These are phyloP conservation scores for Eremothecium cymbalariae DNA, from an alignment of 1,139 yeast genomes.

Conservation along the genomic window DNA sequence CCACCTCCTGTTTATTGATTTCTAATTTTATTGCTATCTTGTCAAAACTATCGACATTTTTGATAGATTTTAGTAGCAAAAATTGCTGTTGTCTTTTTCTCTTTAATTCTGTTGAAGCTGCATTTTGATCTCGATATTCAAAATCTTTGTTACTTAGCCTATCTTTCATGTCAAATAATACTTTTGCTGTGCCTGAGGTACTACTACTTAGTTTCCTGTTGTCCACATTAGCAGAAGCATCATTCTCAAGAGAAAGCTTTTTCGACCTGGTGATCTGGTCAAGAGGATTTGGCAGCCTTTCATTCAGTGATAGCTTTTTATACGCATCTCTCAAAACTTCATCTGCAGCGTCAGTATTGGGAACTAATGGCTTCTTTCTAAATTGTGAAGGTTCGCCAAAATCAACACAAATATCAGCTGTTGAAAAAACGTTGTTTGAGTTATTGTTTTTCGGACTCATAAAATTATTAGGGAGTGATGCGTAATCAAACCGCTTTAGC, in stretches of 20 bases:
- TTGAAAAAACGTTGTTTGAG: slow-evolving; percentile 21
- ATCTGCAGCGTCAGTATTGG: slow-evolving; percentile 22
- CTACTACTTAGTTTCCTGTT: slow-evolving; percentile 11
- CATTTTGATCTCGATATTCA: slow-evolving; percentile 19
- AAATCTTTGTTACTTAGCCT: slow-evolving; percentile 18
- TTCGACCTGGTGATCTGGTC: neutral
- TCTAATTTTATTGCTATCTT: slow-evolving; percentile 64
- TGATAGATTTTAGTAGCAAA: slow-evolving; percentile 41
- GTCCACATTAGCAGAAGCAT: slow-evolving; percentile 1
- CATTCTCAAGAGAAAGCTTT: neutral
- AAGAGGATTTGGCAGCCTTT: neutral
- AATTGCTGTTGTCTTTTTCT: slow-evolving; percentile 32
- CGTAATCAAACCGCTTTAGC: slow-evolving; percentile 5
- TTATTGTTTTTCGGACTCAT: slow-evolving; percentile 1
- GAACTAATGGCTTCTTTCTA: slow-evolving; percentile 5
- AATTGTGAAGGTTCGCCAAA: slow-evolving; percentile 7
- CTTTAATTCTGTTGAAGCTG: slow-evolving; percentile 17
- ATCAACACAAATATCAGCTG: slow-evolving; percentile 26
- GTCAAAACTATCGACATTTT: slow-evolving; percentile 58
- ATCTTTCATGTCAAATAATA: slow-evolving; percentile 21
- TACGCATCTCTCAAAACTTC: slow-evolving; percentile 24
- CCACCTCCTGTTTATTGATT: slow-evolving; percentile 49
- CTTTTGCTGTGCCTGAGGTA: slow-evolving; percentile 17
- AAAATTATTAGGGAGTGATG: neutral
- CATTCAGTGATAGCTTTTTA: slow-evolving; percentile 19